Evolutionary conservation across 805 yeast genomes (phyloP).

Genomic region (Saccharomycopsis babjevae): DNA sequence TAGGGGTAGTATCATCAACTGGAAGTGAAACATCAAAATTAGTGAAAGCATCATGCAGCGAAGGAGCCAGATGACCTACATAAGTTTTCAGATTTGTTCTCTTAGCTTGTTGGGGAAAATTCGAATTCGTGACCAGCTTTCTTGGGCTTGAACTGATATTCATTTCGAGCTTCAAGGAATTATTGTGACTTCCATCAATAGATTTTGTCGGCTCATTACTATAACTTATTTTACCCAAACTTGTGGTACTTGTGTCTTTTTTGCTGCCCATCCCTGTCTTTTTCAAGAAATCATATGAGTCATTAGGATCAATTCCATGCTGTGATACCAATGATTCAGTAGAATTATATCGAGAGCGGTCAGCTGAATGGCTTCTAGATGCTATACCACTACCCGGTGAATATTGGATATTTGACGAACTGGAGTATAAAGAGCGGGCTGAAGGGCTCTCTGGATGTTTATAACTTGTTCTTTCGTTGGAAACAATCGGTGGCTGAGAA

Average conservation of each 20-base stretch:
- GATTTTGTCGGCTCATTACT: neutral
- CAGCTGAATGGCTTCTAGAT: neutral
- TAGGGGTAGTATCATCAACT: neutral
- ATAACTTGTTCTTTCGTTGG: neutral
- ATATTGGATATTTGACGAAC: neutral
- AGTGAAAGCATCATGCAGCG: neutral
- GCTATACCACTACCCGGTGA: neutral
- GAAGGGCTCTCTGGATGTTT: neutral
- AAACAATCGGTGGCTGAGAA: neutral
- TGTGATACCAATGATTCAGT: neutral
- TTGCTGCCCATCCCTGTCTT: neutral
- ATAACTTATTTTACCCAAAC: neutral
- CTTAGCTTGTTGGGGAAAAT: neutral
- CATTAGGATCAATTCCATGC: neutral
- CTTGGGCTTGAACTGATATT: neutral
- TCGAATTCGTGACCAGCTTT: neutral
- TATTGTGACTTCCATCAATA: neutral
- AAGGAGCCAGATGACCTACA: neutral
- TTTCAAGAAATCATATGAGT: neutral
- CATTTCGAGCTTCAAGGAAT: neutral
- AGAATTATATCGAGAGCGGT: neutral
- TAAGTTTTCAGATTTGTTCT: neutral
- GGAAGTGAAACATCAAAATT: neutral
- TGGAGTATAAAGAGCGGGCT: neutral
- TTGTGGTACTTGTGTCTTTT: neutral